Conservation (phyloP, 805 yeast genomes). For the Schizosaccharomyces cryophilus region DNA sequence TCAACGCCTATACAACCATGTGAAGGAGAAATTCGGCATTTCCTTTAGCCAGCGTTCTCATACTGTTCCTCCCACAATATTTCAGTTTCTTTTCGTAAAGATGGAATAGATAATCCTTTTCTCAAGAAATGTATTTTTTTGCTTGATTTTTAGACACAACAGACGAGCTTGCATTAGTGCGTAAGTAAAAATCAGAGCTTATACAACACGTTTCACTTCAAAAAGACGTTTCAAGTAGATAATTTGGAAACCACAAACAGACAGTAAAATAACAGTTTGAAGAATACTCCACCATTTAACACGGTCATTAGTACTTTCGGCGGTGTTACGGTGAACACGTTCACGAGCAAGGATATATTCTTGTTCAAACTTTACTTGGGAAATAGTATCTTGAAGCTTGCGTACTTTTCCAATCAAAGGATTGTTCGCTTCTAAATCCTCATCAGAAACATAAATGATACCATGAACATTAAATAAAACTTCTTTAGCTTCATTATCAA, state of each 20-base stretch:
- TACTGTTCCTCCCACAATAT: no score
- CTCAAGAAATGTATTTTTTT: no score
- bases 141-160: no score
- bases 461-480: conserved; percentile 92
- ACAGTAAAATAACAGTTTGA: conserved; percentile 66
- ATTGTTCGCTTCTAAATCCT: conserved; percentile 34
- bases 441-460: conserved; percentile 59
- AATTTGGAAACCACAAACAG: conserved; percentile 77
- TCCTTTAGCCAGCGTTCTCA: no score
- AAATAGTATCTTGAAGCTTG: conserved; percentile 46
- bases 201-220: conserved; percentile 79
- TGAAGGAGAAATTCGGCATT: no score
- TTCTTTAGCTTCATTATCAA: conserved; percentile 29
- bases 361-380: conserved; percentile 72
- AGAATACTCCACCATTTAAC: conserved; percentile 95
- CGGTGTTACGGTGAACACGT: conserved; percentile 93
- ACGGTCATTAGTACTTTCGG: conserved; percentile 87
- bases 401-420: conserved; percentile 58
- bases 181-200: conserved; percentile 5
- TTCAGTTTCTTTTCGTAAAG: no score
- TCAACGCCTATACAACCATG: no score
- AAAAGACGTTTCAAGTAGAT: conserved; percentile 83
- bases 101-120: no score
- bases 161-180: no score
- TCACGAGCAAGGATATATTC: conserved; percentile 85